Conservation (phyloP, 352 stramenopile genomes). For the Globisporangium okanoganense region DNA sequence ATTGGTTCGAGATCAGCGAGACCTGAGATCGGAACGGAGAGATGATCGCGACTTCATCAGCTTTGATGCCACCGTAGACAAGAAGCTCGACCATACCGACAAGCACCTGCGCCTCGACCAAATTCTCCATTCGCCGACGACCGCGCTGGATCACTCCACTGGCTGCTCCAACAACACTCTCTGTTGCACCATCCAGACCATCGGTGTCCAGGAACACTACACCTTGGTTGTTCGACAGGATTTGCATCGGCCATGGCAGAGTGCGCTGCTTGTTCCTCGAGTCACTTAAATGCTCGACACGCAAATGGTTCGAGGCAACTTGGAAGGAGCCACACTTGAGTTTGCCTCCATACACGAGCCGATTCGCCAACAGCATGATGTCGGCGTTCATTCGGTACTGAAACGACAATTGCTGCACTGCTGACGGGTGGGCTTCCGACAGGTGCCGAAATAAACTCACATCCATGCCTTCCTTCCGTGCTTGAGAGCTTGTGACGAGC, state of each 20-base stretch:
- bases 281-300: constrained; percentile 7
- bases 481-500: constrained; percentile 89
- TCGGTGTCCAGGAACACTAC: constrained; percentile 90
- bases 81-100: constrained; percentile 65
- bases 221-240: constrained; percentile 36
- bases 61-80: constrained; percentile 40
- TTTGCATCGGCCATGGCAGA: constrained; percentile 24
- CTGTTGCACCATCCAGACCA: constrained; percentile 21
- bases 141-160: neutral
- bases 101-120: constrained; percentile 70
- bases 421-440: constrained; percentile 87
- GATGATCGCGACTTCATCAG: constrained; percentile 86
- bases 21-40: constrained; percentile 94
- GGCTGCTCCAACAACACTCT: neutral
- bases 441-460: constrained; percentile 91
- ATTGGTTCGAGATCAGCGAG: constrained; percentile 39
- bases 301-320: constrained; percentile 48
- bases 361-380: constrained; percentile 96
- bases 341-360: constrained; percentile 90
- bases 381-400: constrained; percentile 98
- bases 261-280: neutral
- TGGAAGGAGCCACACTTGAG: constrained; percentile 88
- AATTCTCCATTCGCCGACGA: constrained; percentile 66
- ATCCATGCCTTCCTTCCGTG: constrained; percentile 81
- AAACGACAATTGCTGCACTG: constrained; percentile 92